phyloP scores from a whole-genome alignment of 352 stramenopile genomes.

The Pythium graminicola region DNA sequence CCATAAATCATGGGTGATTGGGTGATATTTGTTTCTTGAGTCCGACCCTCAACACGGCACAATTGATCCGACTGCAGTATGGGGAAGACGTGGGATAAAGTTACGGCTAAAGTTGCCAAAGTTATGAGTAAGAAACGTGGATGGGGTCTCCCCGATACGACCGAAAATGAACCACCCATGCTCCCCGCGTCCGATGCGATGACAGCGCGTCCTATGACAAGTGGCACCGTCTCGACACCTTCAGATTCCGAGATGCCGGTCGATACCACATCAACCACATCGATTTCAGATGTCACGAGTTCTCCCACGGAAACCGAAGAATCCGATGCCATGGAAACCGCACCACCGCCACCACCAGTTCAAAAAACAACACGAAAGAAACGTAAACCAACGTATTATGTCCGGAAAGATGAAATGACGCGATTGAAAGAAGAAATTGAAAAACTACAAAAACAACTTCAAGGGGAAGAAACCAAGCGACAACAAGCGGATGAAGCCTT shows the following conservation, averaged over 20 bases:
- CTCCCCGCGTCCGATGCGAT: too few species aligned
- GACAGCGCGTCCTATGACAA: too few species aligned
- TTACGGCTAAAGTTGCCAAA: slow-evolving; percentile 1
- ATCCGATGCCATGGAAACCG: slow-evolving; percentile 6
- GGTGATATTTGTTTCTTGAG: not conserved
- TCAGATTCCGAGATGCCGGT: not conserved
- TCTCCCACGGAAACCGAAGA: slow-evolving; percentile 12
- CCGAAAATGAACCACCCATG: too few species aligned
- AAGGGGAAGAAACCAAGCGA: slow-evolving; percentile 9
- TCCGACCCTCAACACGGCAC: not conserved
- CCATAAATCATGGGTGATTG: not conserved
- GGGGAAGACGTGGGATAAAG: slow-evolving; percentile 15
- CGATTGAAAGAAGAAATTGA: slow-evolving; percentile 17
- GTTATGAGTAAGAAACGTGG: slow-evolving; percentile 9
- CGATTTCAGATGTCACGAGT: slow-evolving; percentile 5
- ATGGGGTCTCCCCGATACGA: slow-evolving; percentile 2
- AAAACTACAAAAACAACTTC: slow-evolving; percentile 11
- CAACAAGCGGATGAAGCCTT: slow-evolving; percentile 15
- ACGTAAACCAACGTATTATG: slow-evolving; percentile 21
- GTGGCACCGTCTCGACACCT: too few species aligned
- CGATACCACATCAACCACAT: not conserved
- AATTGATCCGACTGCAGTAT: not conserved
- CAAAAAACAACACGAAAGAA: slow-evolving; percentile 17
- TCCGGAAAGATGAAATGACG: slow-evolving; percentile 24
- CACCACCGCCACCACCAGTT: not conserved